phyloP scores from a whole-genome alignment of 306 rosid genomes.

The Cajanus cajan region DNA sequence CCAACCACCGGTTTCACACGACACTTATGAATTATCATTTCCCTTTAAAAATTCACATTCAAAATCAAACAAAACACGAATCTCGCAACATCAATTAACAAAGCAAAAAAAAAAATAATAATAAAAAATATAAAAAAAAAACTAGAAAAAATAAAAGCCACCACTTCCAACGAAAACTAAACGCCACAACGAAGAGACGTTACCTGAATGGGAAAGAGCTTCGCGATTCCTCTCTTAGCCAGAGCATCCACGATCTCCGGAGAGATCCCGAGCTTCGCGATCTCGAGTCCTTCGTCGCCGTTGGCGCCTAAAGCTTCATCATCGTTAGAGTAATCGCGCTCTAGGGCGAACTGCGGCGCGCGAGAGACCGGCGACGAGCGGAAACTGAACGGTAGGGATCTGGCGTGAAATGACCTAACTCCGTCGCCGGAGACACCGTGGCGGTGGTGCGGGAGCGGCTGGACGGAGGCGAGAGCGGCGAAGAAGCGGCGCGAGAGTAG shows the following conservation, averaged over 20 bases:
- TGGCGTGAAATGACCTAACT: constrained; percentile 12
- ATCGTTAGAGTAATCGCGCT: constrained; percentile 10
- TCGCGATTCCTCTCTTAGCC: constrained; percentile 71
- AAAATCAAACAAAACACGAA: neutral
- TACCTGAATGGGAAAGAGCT: constrained; percentile 97
- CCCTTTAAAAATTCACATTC: neutral
- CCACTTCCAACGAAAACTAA: constrained; percentile 24
- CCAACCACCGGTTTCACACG: neutral
- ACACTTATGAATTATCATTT: neutral
- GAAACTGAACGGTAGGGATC: constrained; percentile 9
- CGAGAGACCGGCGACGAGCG: constrained; percentile 14
- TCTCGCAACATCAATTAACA: neutral
- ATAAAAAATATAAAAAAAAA: too few relatives aligned
- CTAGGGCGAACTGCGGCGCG: constrained; percentile 12
- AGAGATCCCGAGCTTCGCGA: constrained; percentile 71
- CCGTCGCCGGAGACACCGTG: neutral
- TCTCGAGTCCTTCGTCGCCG: constrained; percentile 70
- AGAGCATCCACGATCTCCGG: constrained; percentile 72
- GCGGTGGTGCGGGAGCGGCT: neutral
- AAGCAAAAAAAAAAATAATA: neutral
- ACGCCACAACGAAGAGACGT: neutral
- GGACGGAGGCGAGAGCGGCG: constrained; percentile 16
- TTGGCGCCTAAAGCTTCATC: constrained; percentile 40
- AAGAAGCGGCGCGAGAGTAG: constrained; percentile 20
- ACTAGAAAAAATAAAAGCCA: neutral